phyloP scores from a whole-genome alignment of 208 protist species.

The Crithidia fasciculata region DNA sequence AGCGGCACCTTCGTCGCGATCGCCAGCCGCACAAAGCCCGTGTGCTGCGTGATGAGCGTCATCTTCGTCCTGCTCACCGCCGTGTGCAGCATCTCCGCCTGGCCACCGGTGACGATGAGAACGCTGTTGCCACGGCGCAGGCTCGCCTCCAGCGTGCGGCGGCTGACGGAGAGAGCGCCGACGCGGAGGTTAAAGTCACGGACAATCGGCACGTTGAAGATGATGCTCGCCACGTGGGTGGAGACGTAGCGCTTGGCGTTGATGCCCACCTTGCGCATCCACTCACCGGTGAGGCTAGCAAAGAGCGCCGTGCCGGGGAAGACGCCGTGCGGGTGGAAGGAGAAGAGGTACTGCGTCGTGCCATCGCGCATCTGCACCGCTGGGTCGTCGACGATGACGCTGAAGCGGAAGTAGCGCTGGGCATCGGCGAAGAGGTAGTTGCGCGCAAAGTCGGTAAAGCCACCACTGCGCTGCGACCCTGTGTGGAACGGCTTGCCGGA shows the following conservation, averaged over 20 bases:
- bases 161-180: constrained; percentile 62
- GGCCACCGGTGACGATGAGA: constrained; percentile 84
- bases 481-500: constrained; percentile 64
- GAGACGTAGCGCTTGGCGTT: constrained; percentile 51
- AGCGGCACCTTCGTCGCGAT: constrained; percentile 67
- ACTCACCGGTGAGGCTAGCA: constrained; percentile 56
- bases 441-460: constrained; percentile 57
- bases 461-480: constrained; percentile 51
- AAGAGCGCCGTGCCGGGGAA: constrained; percentile 78
- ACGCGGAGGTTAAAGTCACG: constrained; percentile 80
- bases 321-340: constrained; percentile 86
- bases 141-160: constrained; percentile 54
- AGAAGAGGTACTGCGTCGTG: constrained; percentile 74
- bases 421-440: constrained; percentile 67
- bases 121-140: constrained; percentile 71
- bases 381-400: constrained; percentile 64
- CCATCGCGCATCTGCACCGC: constrained; percentile 55
- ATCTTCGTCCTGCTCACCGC: constrained; percentile 46
- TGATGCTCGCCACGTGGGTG: constrained; percentile 73
- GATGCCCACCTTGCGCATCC: constrained; percentile 58
- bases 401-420: constrained; percentile 76
- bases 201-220: constrained; percentile 77
- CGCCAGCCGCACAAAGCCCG: constrained; percentile 80
- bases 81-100: constrained; percentile 87
- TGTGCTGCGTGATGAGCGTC: constrained; percentile 79